Evolutionary conservation across 345 rosid species (phyloP).

Genomic region (Eucalyptus curtisii): DNA sequence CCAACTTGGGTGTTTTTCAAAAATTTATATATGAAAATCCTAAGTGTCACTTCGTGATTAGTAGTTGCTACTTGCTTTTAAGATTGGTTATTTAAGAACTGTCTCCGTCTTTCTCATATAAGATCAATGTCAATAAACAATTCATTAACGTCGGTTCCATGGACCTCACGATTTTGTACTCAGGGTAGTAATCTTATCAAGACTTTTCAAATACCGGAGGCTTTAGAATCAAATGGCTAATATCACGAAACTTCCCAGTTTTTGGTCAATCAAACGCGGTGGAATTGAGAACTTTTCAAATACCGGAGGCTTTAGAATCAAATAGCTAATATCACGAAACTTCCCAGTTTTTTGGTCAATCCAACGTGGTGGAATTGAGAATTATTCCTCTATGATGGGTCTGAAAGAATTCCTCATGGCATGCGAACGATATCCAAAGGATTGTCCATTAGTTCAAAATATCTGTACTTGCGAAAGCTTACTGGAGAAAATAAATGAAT

Average conservation of each 20-base stretch:
- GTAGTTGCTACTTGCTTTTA: accelerated
- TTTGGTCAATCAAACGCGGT: background rate
- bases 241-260: background rate
- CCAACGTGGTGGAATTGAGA: background rate
- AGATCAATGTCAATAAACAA: too few species aligned
- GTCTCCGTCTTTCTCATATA: too few species aligned
- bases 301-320: background rate
- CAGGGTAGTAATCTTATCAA: background rate
- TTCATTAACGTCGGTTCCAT: too few species aligned
- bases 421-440: background rate
- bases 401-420: background rate
- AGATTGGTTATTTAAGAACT: background rate
- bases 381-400: background rate
- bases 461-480: background rate
- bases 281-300: background rate
- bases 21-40: background rate
- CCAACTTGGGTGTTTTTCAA: background rate
- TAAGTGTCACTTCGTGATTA: background rate
- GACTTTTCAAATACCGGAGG: background rate
- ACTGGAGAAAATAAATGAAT: background rate
- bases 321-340: background rate
- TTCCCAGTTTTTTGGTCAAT: background rate
- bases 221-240: background rate
- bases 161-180: background rate
- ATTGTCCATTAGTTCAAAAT: background rate